Evolutionary conservation across 257 asterid species (phyloP).

Genomic region (Jaltomata sinuosa): DNA sequence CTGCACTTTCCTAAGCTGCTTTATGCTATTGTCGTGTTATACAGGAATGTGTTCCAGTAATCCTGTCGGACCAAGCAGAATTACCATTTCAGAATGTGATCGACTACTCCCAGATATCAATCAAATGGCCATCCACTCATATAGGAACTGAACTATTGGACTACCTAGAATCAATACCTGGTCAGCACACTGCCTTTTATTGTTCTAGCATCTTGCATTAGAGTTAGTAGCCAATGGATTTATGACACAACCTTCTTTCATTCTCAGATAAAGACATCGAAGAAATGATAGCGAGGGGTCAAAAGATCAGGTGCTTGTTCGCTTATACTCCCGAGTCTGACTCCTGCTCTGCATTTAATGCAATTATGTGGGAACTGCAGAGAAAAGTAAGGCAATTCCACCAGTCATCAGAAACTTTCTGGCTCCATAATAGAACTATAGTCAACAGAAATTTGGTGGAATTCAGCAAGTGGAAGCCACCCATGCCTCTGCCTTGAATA

Average conservation of each 20-base stretch:
- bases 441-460: slow-evolving; percentile 65
- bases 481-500: slow-evolving; percentile 66
- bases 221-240: not conserved
- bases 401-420: slow-evolving; percentile 83
- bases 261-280: slow-evolving; percentile 58
- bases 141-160: slow-evolving; percentile 67
- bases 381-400: slow-evolving; percentile 87
- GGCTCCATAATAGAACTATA: slow-evolving; percentile 80
- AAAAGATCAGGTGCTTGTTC: slow-evolving; percentile 72
- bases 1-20: not conserved
- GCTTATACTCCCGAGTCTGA: slow-evolving; percentile 67
- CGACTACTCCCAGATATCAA: slow-evolving; percentile 72
- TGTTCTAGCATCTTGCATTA: not conserved
- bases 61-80: slow-evolving; percentile 87
- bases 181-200: slow-evolving; percentile 19
- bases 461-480: slow-evolving; percentile 71
- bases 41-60: slow-evolving; percentile 95
- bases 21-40: slow-evolving; percentile 13
- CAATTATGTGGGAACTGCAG: slow-evolving; percentile 81
- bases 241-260: not conserved
- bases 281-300: slow-evolving; percentile 70
- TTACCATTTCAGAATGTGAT: slow-evolving; percentile 76
- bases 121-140: slow-evolving; percentile 83
- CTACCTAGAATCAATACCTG: slow-evolving; percentile 82
- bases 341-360: slow-evolving; percentile 76